phyloP scores from a whole-genome alignment of 805 yeast genomes.

The Myxozyma mucilagina region DNA sequence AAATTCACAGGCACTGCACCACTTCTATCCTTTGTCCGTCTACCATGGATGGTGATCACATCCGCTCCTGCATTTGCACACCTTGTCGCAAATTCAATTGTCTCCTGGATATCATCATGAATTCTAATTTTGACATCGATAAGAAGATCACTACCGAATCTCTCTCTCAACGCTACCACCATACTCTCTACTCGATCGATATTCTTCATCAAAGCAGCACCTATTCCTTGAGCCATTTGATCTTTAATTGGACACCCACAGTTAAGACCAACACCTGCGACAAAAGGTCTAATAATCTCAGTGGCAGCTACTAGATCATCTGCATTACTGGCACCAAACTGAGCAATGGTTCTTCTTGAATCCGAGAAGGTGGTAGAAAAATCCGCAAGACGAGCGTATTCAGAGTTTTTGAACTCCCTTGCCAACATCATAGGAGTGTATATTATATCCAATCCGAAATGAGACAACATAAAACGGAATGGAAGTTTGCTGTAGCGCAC shows the following conservation, averaged over 20 bases:
- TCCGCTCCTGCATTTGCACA: constrained; percentile 90
- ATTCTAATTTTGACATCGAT: constrained; percentile 91
- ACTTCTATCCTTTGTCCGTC: constrained; percentile 81
- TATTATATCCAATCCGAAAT: constrained; percentile 10
- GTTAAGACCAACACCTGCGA: constrained; percentile 91
- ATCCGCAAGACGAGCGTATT: constrained; percentile 76
- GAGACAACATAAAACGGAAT: constrained; percentile 67
- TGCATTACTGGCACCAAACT: constrained; percentile 85
- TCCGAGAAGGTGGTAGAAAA: constrained; percentile 66
- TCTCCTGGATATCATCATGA: constrained; percentile 71
- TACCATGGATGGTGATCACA: constrained; percentile 90
- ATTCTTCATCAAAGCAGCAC: constrained; percentile 89
- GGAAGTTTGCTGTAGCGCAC: constrained; percentile 94
- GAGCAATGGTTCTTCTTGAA: constrained; percentile 76
- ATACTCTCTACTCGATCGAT: constrained; percentile 77
- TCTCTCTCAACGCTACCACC: constrained; percentile 79
- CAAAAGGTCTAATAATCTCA: constrained; percentile 84
- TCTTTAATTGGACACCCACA: constrained; percentile 98
- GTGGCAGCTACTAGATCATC: constrained; percentile 79
- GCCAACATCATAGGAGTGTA: constrained; percentile 95
- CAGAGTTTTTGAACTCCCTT: constrained; percentile 86
- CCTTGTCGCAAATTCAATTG: constrained; percentile 66
- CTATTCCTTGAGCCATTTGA: constrained; percentile 93
- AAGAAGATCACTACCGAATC: constrained; percentile 68
- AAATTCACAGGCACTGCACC: constrained; percentile 72